phyloP scores from a whole-genome alignment of 2,329 filamentous ascomycete species.

The Falciphora oryzae region DNA sequence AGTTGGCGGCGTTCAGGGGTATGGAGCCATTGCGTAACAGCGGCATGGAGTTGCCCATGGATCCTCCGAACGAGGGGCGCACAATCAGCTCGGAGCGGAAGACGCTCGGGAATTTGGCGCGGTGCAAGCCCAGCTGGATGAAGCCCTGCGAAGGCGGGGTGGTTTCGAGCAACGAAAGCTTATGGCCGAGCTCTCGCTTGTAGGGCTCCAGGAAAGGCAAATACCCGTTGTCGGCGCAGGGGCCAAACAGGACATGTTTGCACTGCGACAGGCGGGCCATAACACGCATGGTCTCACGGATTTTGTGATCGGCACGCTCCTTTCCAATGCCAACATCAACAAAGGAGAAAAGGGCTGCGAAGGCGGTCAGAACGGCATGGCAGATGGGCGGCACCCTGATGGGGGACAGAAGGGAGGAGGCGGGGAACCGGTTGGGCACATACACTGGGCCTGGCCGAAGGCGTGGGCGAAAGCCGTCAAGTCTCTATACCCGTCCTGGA shows the following conservation, averaged over 20 bases:
- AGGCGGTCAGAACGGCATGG: constrained; percentile 2
- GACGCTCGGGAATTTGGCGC: constrained; percentile 22
- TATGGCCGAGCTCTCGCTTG: constrained; percentile 22
- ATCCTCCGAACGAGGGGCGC: constrained; percentile 4
- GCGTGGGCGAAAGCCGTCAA: constrained; percentile 27
- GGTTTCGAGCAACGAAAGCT: constrained; percentile 27
- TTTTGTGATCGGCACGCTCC: constrained; percentile 29
- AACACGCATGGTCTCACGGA: constrained; percentile 27
- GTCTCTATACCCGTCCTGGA: constrained; percentile 18
- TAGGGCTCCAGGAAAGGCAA: constrained; percentile 26
- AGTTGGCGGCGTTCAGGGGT: not conserved
- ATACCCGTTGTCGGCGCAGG: constrained; percentile 30
- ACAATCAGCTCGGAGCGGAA: constrained; percentile 24
- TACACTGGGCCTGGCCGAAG: constrained; percentile 25
- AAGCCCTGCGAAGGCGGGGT: constrained; percentile 26
- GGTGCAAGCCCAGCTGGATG: constrained; percentile 22
- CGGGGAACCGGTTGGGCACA: not conserved
- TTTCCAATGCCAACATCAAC: constrained; percentile 29
- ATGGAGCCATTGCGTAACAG: constrained; percentile 5
- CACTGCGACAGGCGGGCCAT: constrained; percentile 28
- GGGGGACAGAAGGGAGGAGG: not conserved
- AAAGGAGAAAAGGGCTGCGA: constrained; percentile 26
- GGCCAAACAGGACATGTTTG: constrained; percentile 27
- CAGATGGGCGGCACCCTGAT: not conserved
- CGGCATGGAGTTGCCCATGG: constrained; percentile 10